Base-by-base conservation (phyloP, 2,329 filamentous ascomycete species). In the Aspergillus proliferans region DNA sequence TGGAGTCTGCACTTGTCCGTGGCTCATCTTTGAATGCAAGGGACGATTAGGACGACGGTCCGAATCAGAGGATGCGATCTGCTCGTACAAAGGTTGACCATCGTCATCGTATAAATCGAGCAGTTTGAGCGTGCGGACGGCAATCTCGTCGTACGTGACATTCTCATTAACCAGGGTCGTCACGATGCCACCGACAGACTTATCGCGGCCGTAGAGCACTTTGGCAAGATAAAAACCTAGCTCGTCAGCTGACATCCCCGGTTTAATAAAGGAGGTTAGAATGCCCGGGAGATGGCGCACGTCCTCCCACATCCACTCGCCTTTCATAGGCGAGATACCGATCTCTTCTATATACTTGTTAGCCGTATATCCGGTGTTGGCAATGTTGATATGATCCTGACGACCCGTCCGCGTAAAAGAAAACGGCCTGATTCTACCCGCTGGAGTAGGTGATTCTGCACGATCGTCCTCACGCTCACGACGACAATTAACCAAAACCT, bases 171-270 rank as follows among this genome's bases (percentile, higher is more conserved):
- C 48, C 44, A 57, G 30, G 6, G 30, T 44, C 1, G 57, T 58
- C 24, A 60, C 47, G 1, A 55, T 15, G 1, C 34, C 22, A 6
- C 47, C 47, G 8, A 58, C 50, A 1, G 15, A 34, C 22, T 46
- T 28, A 41, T 60, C 57, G 4, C 44, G 47, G n/a, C 45, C 43
- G 33, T 52, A 48, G 19, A 46, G 47, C 4, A 39, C 34, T 9
- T 38, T 21, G 10, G 49, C 51, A 6, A 58, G 22, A 18, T 47
- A 48, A n/a, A 46, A 34, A 1, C 57, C 57, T 12, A 60, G 42
- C 4, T 56, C 50, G 8, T 39, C 43, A 3, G 40, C 46, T 2
- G 56, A 43, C 41, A 53, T 48, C 1, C 52, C 49, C 3, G 19
- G n/a, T 2, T 47, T 36, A 12, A 52, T 28, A 12, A 33, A 46